These are phyloP conservation scores for Cercophora newfieldiana DNA, from an alignment of 495 filamentous ascomycete species.

Conservation along the genomic window DNA sequence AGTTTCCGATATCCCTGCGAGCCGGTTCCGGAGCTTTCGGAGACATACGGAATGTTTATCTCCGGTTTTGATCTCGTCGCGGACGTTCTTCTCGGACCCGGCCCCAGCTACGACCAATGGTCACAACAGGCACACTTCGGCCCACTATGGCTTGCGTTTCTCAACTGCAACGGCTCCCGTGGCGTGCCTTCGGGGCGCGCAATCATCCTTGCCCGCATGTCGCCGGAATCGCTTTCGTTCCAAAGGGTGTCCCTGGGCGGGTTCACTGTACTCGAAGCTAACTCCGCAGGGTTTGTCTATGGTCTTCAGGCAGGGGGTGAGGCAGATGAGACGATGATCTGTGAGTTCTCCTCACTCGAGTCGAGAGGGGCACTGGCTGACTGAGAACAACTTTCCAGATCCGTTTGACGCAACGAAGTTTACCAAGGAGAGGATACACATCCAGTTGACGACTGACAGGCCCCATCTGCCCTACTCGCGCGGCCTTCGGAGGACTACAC, in stretches of 20 bases:
- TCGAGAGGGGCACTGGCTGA: neutral
- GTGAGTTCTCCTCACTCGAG: neutral
- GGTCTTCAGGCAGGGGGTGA: neutral
- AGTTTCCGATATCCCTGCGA: neutral
- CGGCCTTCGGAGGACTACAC: neutral
- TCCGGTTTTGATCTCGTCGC: neutral
- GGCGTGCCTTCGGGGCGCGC: neutral
- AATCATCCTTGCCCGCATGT: neutral
- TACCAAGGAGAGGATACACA: neutral
- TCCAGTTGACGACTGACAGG: neutral
- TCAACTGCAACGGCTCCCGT: slow-evolving; percentile 1
- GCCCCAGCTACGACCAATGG: neutral
- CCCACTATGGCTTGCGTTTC: neutral
- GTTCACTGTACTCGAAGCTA: neutral
- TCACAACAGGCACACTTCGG: neutral
- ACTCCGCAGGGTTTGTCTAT: neutral
- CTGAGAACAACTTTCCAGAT: neutral
- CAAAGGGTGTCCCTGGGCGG: neutral
- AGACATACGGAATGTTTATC: neutral
- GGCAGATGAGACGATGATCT: neutral
- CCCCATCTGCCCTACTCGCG: neutral
- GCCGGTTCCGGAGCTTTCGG: neutral
- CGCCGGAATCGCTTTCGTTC: neutral
- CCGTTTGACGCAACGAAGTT: neutral
- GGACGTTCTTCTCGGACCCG: neutral